Evolutionary conservation across 2,329 filamentous ascomycete species (phyloP), one percentile per base, ranked within the genome.

Genomic region (Beauveria australis): DNA sequence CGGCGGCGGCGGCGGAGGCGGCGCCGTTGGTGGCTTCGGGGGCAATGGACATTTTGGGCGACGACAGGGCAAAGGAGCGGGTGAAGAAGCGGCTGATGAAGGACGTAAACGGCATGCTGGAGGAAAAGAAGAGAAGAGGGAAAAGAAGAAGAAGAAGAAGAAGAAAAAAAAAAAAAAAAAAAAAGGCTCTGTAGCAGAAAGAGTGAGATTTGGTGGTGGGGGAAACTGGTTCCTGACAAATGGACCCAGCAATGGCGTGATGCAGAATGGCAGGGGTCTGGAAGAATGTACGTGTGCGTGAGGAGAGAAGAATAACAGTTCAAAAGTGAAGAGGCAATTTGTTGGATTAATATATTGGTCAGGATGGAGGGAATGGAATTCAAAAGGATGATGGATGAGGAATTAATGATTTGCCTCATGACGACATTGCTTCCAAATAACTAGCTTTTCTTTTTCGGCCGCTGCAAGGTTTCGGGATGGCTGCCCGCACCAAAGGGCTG

Each of bases 1-100:
- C n/a, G 59, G 74, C 66, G 26, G 71, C 66, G 59, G 74, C 66
- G 24, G 71, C 66, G 5, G 67, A 18, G 48, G 67, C 22, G 48
- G 67, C 24, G 72, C 28, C 55, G 53, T 43, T 30, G 22, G 16
- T n/a, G 54, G n/a, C 30, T 41, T 57, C 44, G 54, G 54, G 54
- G 28, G 33, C 54, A 33, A 57, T 41, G 54, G 56, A 59, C 46
- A 52, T 51, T 44, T 30, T 44, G 24, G 56, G 30, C 16, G 43
- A 37, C 19, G 33, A 48, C 33, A 58, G 47, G 9, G 22, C 56
- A n/a, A 59, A 59, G n/a, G 56, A 52, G 37, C 56, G 56, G 16
- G 56, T n/a, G 5, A 59, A 59, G 47, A 59, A 59, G 37, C 56
- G 56, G 37, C 2, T 51, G 56, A 59, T 19, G 10, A 59, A 52